phyloP scores from a whole-genome alignment of 371 early-diverging fungal genomes.

The Mucor circinelloides region DNA sequence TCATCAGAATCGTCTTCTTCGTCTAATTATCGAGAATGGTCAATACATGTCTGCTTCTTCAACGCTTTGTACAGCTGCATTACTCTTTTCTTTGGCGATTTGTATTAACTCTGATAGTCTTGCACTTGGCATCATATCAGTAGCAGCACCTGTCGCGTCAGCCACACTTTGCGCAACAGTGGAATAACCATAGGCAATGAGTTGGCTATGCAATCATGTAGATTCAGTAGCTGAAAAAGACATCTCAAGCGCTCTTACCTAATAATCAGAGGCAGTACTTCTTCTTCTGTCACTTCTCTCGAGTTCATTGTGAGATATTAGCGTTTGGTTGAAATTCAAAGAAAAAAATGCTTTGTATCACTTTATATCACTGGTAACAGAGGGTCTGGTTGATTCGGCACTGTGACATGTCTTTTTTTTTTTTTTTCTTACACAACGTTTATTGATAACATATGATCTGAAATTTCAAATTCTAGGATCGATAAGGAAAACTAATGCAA shows the following conservation, averaged over 20 bases:
- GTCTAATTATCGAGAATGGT: slow-evolving; percentile 10
- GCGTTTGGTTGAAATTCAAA: neutral
- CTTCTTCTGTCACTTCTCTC: slow-evolving; percentile 46
- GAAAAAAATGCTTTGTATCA: neutral
- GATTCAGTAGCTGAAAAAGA: neutral
- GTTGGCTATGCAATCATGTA: slow-evolving; percentile 45
- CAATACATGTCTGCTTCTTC: neutral
- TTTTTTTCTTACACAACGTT: too few species aligned
- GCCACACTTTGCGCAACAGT: slow-evolving; percentile 63
- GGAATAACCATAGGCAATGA: slow-evolving; percentile 66
- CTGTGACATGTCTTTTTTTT: too few species aligned
- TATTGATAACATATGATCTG: too few species aligned
- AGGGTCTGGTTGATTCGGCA: too few species aligned
- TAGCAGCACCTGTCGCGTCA: slow-evolving; percentile 57
- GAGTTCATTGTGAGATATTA: slow-evolving; percentile 18
- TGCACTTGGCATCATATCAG: slow-evolving; percentile 54
- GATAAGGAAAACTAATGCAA: neutral
- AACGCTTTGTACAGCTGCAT: neutral
- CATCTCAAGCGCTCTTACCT: slow-evolving; percentile 33
- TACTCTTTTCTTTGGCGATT: slow-evolving; percentile 54
- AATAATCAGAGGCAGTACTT: slow-evolving; percentile 60
- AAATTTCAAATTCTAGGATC: too few species aligned
- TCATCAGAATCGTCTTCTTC: slow-evolving; percentile 48
- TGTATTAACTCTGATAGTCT: slow-evolving; percentile 56
- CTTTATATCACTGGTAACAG: too few species aligned